Percentiles rank a stretch among this genome's conserved stretches.
Conservation (phyloP, 805 yeast species). For the Schwanniomyces yamadae region DNA sequence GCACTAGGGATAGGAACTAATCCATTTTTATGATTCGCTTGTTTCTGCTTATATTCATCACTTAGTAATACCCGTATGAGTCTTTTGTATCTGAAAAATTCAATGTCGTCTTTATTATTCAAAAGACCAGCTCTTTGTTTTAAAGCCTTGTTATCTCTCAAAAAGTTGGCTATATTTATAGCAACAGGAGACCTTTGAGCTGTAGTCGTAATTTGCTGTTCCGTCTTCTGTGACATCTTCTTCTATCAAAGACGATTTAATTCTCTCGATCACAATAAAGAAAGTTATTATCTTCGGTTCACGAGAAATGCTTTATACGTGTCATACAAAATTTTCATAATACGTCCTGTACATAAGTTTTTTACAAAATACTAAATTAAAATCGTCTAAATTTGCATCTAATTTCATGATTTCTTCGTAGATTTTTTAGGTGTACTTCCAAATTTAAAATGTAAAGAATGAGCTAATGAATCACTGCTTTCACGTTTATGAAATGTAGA, state of each 20-base stretch:
- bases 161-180: constrained; percentile 64
- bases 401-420: not conserved
- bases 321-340: constrained; percentile 1
- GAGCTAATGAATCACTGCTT: too few relatives aligned
- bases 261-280: not conserved
- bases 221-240: not conserved
- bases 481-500: too few relatives aligned
- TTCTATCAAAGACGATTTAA: not conserved
- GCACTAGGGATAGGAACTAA: constrained; percentile 46
- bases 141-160: constrained; percentile 63
- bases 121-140: constrained; percentile 83
- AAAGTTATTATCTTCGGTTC: not conserved
- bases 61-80: constrained; percentile 74
- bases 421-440: constrained; percentile 2
- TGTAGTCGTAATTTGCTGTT: constrained; percentile 13
- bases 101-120: constrained; percentile 64
- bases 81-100: constrained; percentile 86
- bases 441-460: constrained; percentile 2
- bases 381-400: not conserved
- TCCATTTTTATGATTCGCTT: constrained; percentile 44
- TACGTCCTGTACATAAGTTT: not conserved
- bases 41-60: constrained; percentile 61
- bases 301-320: not conserved
- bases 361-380: not conserved
- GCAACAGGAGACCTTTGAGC: constrained; percentile 49